These are phyloP conservation scores for Noccaea caerulescens DNA, from an alignment of 345 rosid genomes.

Conservation along the genomic window DNA sequence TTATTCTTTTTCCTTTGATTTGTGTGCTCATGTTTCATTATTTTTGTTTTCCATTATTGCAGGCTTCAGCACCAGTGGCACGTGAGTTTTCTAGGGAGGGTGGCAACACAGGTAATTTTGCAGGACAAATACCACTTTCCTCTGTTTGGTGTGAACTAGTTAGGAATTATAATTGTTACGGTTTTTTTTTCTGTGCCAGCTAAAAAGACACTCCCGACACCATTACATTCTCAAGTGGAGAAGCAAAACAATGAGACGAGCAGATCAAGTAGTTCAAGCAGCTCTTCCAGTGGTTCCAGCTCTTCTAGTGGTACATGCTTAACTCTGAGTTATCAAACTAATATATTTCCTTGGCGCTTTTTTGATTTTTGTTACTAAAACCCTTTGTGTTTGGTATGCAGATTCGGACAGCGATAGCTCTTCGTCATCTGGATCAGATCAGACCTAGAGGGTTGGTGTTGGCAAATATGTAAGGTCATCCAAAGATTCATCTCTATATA, in stretches of 20 bases:
- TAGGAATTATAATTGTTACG: conserved; percentile 9
- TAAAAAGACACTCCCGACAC: conserved; percentile 56
- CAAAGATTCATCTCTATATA: neutral
- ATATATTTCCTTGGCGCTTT: neutral
- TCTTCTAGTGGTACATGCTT: conserved; percentile 86
- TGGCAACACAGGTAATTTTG: conserved; percentile 59
- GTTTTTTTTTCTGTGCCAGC: conserved; percentile 44
- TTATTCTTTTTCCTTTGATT: neutral
- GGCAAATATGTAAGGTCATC: conserved; percentile 39
- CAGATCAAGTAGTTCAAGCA: conserved; percentile 93
- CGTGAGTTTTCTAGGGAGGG: conserved; percentile 59
- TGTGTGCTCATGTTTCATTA: conserved; percentile 1
- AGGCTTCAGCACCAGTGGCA: conserved; percentile 56
- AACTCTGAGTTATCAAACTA: neutral
- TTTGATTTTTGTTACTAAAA: conserved; percentile 8
- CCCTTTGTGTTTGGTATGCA: conserved; percentile 43
- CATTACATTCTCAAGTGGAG: conserved; percentile 52
- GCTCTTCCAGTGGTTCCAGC: conserved; percentile 96
- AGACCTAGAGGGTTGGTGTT: conserved; percentile 33
- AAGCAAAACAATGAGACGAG: conserved; percentile 65
- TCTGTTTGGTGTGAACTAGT: conserved; percentile 21
- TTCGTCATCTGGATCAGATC: conserved; percentile 88
- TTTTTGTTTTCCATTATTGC: conserved; percentile 29
- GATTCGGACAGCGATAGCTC: conserved; percentile 93
- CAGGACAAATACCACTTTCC: neutral